phyloP scores from a whole-genome alignment of 306 rosid genomes.

The Crotalaria pallida region DNA sequence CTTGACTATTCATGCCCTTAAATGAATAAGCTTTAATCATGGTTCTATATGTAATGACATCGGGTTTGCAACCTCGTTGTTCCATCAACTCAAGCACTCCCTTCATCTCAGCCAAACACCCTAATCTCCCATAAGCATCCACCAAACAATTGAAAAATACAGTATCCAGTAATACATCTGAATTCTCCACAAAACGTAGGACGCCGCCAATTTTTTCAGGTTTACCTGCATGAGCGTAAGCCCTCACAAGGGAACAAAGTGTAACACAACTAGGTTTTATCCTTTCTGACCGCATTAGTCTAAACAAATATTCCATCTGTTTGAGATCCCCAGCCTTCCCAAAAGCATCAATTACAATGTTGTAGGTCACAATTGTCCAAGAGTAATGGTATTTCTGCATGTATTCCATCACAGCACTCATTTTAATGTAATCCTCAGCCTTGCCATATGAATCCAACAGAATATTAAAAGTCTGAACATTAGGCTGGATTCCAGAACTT shows the following conservation, averaged over 20 bases:
- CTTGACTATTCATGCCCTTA: constrained; percentile 68
- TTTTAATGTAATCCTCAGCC: constrained; percentile 49
- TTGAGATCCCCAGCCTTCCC: constrained; percentile 89
- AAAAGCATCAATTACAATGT: constrained; percentile 84
- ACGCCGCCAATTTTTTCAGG: constrained; percentile 66
- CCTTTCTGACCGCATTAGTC: constrained; percentile 87
- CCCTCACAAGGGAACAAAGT: constrained; percentile 79
- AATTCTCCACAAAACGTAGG: constrained; percentile 67
- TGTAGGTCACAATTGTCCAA: constrained; percentile 87
- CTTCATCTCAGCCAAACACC: constrained; percentile 71
- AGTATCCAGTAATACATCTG: constrained; percentile 61
- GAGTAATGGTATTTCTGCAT: constrained; percentile 92
- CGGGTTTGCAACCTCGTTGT: constrained; percentile 71
- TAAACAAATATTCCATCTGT: constrained; percentile 89
- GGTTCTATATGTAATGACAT: constrained; percentile 76
- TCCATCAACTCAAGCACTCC: constrained; percentile 73
- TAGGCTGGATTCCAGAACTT: constrained; percentile 78
- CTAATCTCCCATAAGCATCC: constrained; percentile 77
- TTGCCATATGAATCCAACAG: constrained; percentile 84
- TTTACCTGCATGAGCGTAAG: constrained; percentile 70
- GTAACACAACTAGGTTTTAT: constrained; percentile 91
- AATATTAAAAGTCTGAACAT: constrained; percentile 80
- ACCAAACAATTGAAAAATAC: constrained; percentile 83
- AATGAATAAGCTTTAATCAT: constrained; percentile 77
- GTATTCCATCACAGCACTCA: constrained; percentile 93